phyloP scores from a whole-genome alignment of 176 grass and related monocot genomes.

The Stipa capillata region DNA sequence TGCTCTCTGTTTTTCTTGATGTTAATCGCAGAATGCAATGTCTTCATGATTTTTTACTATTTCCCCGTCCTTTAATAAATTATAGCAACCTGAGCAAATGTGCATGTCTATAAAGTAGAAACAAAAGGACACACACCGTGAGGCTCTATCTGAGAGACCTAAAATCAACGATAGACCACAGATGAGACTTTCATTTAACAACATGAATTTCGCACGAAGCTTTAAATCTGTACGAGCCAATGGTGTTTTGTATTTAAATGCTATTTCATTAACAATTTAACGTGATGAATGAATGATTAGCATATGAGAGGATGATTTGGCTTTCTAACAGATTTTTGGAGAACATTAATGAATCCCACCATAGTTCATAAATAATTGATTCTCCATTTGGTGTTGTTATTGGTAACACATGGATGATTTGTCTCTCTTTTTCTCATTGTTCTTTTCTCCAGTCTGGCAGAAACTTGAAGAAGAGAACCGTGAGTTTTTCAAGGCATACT shows the following conservation, averaged over 20 bases:
- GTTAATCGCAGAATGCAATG: background rate
- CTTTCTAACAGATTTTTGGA: slow-evolving; percentile 5
- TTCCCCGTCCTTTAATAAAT: background rate
- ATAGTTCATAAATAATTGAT: background rate
- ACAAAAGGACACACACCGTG: background rate
- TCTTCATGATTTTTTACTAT: background rate
- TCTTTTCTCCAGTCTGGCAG: slow-evolving; percentile 79
- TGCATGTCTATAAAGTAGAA: background rate
- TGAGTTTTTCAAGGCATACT: slow-evolving; percentile 96
- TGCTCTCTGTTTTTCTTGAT: slow-evolving; percentile 3
- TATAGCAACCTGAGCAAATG: background rate
- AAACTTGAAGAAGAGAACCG: slow-evolving; percentile 97
- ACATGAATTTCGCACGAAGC: background rate
- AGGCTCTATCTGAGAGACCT: background rate
- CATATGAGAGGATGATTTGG: background rate
- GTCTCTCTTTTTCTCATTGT: background rate
- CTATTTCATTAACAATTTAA: background rate
- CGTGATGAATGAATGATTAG: background rate
- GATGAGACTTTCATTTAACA: background rate
- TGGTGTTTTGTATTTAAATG: background rate
- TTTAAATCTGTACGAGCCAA: background rate
- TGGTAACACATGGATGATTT: background rate
- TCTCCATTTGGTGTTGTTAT: background rate
- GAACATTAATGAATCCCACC: background rate
- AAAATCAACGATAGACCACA: background rate